These are phyloP conservation scores for Senecio squalidus DNA, from an alignment of 140 eudicot species.

Conservation along the genomic window DNA sequence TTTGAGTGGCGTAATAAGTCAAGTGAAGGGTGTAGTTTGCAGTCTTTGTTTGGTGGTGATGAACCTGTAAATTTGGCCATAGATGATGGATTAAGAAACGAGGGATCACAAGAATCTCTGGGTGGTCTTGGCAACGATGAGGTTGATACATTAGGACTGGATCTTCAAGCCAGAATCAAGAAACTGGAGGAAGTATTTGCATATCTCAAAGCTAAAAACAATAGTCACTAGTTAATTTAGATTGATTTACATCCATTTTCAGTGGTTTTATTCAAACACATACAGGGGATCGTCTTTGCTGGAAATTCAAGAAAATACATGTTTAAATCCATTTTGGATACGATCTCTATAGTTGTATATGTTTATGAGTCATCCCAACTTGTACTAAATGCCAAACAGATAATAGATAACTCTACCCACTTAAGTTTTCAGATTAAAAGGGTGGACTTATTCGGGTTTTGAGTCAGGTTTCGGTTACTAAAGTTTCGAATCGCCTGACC, in stretches of 20 bases:
- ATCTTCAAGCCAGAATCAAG: constrained; percentile 20
- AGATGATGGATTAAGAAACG: constrained; percentile 5
- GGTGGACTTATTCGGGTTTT: too few species aligned
- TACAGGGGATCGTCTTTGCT: too few species aligned
- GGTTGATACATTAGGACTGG: not conserved
- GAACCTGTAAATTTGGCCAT: not conserved
- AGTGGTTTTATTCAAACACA: too few species aligned
- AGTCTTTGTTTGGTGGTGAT: not conserved
- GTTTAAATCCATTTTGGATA: too few species aligned
- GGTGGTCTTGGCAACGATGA: not conserved
- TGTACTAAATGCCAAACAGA: too few species aligned
- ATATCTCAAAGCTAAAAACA: constrained; percentile 4
- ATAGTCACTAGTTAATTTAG: constrained; percentile 4
- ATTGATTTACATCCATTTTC: not conserved
- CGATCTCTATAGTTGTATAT: too few species aligned
- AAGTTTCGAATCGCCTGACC: too few species aligned
- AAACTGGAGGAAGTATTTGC: constrained; percentile 19
- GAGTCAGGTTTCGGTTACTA: too few species aligned
- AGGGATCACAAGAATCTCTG: not conserved
- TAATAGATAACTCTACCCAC: too few species aligned
- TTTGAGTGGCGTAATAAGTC: constrained; percentile 36
- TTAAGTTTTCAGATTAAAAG: too few species aligned
- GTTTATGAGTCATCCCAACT: too few species aligned
- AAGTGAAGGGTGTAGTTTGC: not conserved
- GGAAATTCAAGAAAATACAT: too few species aligned